Conservation (phyloP, 2,329 filamentous ascomycete genomes). For the Penicillium sp. region DNA sequence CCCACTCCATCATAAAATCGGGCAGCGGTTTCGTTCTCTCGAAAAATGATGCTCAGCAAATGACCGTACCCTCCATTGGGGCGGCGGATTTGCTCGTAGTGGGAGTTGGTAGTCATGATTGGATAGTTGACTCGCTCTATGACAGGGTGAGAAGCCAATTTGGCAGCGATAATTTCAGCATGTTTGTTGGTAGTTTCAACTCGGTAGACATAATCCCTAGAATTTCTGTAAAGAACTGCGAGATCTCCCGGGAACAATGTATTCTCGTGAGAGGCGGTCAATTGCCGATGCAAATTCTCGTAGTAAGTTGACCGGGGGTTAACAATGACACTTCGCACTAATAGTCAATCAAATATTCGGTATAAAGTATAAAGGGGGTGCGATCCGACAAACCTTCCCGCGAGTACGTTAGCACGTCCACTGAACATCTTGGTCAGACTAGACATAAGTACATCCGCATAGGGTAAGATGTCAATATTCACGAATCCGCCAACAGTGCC, state of each 20-base stretch:
- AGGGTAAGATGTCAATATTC: background rate
- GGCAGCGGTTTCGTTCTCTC: constrained; percentile 16
- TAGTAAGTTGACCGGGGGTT: background rate
- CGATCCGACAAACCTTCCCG: background rate
- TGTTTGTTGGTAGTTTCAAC: background rate
- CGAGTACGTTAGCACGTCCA: background rate
- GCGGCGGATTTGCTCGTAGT: constrained; percentile 23
- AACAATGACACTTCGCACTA: background rate
- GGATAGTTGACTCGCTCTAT: constrained; percentile 29
- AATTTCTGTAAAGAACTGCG: background rate
- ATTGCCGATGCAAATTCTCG: background rate
- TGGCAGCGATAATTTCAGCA: constrained; percentile 3
- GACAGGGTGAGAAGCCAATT: constrained; percentile 7
- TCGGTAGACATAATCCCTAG: background rate
- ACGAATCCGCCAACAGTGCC: background rate
- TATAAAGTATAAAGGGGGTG: background rate
- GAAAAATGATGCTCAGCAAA: constrained; percentile 28
- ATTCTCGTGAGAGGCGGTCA: background rate
- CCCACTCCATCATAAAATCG: constrained; percentile 35
- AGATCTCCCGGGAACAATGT: background rate
- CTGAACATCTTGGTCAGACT: background rate
- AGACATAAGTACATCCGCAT: background rate
- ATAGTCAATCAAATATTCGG: background rate
- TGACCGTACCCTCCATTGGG: constrained; percentile 23
- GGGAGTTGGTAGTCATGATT: constrained; percentile 7